Evolutionary conservation across 2,329 filamentous ascomycete species (phyloP).

Genomic region (Fusarium veterinarium): DNA sequence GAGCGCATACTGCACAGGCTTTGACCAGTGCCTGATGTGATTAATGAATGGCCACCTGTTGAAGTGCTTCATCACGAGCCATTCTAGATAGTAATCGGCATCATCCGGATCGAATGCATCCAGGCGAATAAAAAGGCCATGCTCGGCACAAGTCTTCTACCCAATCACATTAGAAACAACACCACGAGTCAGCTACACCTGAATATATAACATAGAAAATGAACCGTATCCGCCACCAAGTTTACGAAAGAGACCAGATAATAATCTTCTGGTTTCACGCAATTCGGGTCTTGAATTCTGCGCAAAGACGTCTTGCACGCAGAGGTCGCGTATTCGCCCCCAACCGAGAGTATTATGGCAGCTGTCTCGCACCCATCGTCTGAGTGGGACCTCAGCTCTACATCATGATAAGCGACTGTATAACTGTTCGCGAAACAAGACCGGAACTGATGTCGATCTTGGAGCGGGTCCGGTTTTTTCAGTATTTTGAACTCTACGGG

Average conservation of each 20-base stretch:
- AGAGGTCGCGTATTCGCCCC: neutral
- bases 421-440: neutral
- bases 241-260: neutral
- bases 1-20: fast-evolving
- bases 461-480: neutral
- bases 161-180: neutral
- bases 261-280: neutral
- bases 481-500: neutral
- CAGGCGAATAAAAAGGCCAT: neutral
- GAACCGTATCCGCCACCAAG: neutral
- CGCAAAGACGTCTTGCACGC: neutral
- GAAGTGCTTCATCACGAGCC: neutral
- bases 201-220: neutral
- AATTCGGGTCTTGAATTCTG: fast-evolving
- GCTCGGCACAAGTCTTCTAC: fast-evolving
- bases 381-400: neutral
- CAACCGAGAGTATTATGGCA: neutral
- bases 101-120: fast-evolving
- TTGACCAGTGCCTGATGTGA: fast-evolving
- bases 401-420: neutral
- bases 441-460: neutral
- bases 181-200: fast-evolving
- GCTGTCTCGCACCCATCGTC: neutral
- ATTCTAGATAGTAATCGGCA: fast-evolving
- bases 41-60: fast-evolving